Evolutionary conservation across 495 filamentous ascomycete genomes (phyloP).

Genomic region (Tuber indicum): DNA sequence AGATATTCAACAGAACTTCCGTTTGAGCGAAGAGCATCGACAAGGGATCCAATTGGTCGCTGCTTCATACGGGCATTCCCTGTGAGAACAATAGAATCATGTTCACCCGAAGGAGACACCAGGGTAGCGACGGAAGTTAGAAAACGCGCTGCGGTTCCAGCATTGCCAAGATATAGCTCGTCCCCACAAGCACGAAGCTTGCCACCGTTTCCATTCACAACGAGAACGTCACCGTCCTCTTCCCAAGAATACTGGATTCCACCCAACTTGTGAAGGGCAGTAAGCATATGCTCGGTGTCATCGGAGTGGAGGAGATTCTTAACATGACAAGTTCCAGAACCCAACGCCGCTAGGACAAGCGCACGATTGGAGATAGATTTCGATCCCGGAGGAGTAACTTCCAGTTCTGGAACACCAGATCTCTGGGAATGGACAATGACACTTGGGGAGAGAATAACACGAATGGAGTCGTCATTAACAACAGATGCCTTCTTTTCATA

Average conservation of each 20-base stretch:
- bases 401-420: conserved; percentile 44
- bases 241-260: conserved; percentile 96
- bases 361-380: conserved; percentile 98
- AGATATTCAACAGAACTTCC: conserved; percentile 77
- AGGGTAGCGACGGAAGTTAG: conserved; percentile 87
- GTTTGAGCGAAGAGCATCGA: conserved; percentile 79
- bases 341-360: conserved; percentile 84
- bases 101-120: conserved; percentile 55
- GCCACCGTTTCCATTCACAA: conserved; percentile 85
- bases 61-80: conserved; percentile 97
- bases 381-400: conserved; percentile 84
- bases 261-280: conserved; percentile 70
- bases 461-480: conserved; percentile 79
- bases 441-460: conserved; percentile 73
- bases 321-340: conserved; percentile 77
- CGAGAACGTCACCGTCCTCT: conserved; percentile 78
- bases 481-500: conserved; percentile 79
- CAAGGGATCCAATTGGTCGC: conserved; percentile 86
- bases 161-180: conserved; percentile 89
- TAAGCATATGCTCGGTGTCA: conserved; percentile 95
- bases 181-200: conserved; percentile 66
- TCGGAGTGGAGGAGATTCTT: conserved; percentile 92
- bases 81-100: conserved; percentile 70
- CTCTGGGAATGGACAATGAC: conserved; percentile 56
- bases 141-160: conserved; percentile 92